These are phyloP conservation scores for Diplodia corticola DNA, from an alignment of 2,329 filamentous ascomycete species.

Conservation along the genomic window DNA sequence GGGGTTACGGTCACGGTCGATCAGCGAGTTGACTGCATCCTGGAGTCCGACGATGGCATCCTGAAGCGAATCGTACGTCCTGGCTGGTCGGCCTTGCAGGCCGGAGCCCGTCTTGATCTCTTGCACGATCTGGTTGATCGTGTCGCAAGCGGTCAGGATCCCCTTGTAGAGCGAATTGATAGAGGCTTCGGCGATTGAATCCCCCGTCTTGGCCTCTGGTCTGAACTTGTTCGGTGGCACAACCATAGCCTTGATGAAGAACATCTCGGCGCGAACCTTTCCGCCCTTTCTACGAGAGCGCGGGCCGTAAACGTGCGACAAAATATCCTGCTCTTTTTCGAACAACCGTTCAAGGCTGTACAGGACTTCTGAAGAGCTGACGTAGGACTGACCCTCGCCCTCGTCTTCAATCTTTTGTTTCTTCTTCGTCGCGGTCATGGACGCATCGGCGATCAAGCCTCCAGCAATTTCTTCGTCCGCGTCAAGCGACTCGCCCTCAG, in stretches of 20 bases:
- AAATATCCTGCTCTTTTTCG: constrained; percentile 79
- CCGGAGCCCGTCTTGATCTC: constrained; percentile 59
- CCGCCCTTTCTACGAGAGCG: constrained; percentile 57
- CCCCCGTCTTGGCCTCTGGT: constrained; percentile 79
- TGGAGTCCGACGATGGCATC: constrained; percentile 82
- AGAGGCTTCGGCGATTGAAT: constrained; percentile 81
- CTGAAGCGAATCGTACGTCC: constrained; percentile 74
- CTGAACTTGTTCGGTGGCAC: constrained; percentile 92
- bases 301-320: constrained; percentile 82
- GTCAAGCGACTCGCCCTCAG: constrained; percentile 37
- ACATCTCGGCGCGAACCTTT: constrained; percentile 79
- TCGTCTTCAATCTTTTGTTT: constrained; percentile 42
- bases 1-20: constrained; percentile 86
- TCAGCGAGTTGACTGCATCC: constrained; percentile 86
- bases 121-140: constrained; percentile 71
- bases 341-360: constrained; percentile 79
- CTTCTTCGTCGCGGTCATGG: constrained; percentile 39
- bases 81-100: constrained; percentile 45
- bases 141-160: constrained; percentile 74
- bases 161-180: constrained; percentile 86
- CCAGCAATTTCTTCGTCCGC: constrained; percentile 41
- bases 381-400: constrained; percentile 64
- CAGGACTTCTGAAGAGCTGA: constrained; percentile 80
- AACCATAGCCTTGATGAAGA: constrained; percentile 83
- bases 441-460: constrained; percentile 28